Evolutionary conservation across 352 stramenopile species (phyloP), one percentile per base, ranked within the genome.

Genomic region (Elongisporangium prolatum): DNA sequence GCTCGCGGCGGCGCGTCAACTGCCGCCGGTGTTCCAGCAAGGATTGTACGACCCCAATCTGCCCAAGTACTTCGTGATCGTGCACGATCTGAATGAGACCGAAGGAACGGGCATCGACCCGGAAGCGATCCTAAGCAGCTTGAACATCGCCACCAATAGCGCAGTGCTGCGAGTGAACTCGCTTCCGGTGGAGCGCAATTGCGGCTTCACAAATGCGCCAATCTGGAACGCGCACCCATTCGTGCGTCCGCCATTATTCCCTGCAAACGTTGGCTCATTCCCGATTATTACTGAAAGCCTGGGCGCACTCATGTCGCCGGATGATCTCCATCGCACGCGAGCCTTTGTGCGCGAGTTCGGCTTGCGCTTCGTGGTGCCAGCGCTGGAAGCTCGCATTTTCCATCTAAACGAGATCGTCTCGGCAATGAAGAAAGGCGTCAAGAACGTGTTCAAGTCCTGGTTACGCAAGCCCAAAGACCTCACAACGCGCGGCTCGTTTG

Each of bases 361-460:
- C 4, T 57, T 91, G 44, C 79, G 76, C 9, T 91, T 93, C 50
- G 73, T 97, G 49, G 52, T 97, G 17, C 83, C 85, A 3, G 71
- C 79, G 34, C 76, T 97, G 10, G 90, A 97, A 53, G 60, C 77
- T 40, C 88, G 86, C 6, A 84, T 97, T 22, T 82, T 88, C 20
- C 80, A 91, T 57, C 64, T 97, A 3, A 96, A 97, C 58, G 81
- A 95, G 56, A 73, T 88, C 22, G 89, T 97, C 6, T 95, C 86
- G 4, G 88, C 84, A 7, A 91, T 91, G 72, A 92, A 95, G 48
- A 97, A 97, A 52, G 90, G 90, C 28, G 84, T 97, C 50, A 96
- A 96, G 61, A 97, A 97, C 55, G 82, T 96, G 18, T 89, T 96
- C 60, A 95, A 95, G 67, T 97, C 84, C 49, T 96, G 88, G 86